phyloP scores from a whole-genome alignment of 129 eudicot genomes.

The Flaveria linearis region DNA sequence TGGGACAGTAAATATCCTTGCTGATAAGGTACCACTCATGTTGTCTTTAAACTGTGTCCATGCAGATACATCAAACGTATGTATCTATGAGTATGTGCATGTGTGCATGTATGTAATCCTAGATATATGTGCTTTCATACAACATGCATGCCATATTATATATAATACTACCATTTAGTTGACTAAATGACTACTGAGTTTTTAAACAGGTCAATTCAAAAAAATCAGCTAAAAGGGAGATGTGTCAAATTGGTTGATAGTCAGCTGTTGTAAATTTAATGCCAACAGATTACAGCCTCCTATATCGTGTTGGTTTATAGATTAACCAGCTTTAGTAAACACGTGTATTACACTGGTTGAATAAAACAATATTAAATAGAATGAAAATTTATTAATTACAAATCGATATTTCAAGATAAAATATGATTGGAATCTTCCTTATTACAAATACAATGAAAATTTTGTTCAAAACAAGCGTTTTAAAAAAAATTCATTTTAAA shows the following conservation, averaged over 20 bases:
- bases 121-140: not conserved
- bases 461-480: too few relatives aligned
- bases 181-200: not conserved
- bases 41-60: not conserved
- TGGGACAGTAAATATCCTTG: slow-evolving; percentile 86
- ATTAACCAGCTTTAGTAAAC: too few relatives aligned
- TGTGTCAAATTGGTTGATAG: not conserved
- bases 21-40: slow-evolving; percentile 67
- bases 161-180: too few relatives aligned
- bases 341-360: too few relatives aligned
- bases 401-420: too few relatives aligned
- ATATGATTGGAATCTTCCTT: too few relatives aligned
- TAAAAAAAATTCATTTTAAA: too few relatives aligned
- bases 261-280: not conserved
- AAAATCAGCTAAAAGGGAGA: not conserved
- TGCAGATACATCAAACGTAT: slow-evolving; percentile 8
- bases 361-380: too few relatives aligned
- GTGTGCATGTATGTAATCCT: not conserved
- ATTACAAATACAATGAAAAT: too few relatives aligned
- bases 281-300: not conserved
- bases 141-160: not conserved
- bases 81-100: not conserved
- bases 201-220: not conserved
- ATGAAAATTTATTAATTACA: too few relatives aligned
- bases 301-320: too few relatives aligned